phyloP scores from a whole-genome alignment of 257 asterid genomes.

The Apocynum venetum region DNA sequence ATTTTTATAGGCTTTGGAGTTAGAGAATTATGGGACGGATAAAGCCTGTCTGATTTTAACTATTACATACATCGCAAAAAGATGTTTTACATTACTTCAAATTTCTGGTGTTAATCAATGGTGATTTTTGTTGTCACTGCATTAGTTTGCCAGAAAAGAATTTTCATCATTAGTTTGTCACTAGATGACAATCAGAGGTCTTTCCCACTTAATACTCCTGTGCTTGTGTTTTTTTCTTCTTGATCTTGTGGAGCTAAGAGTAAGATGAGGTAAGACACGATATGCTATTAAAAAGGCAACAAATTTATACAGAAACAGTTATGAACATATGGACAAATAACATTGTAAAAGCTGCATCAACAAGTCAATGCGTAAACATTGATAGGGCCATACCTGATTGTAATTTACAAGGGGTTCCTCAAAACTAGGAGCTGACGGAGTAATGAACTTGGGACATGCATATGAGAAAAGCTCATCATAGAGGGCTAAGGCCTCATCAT shows the following conservation, averaged over 20 bases:
- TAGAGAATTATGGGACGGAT: not conserved
- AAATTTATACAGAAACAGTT: not conserved
- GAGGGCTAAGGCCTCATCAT: constrained; percentile 76
- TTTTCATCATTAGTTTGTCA: not conserved
- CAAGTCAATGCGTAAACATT: not conserved
- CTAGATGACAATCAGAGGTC: not conserved
- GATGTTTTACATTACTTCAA: not conserved
- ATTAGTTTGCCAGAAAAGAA: not conserved
- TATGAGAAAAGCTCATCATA: constrained; percentile 97
- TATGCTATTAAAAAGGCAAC: not conserved
- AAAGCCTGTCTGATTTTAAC: not conserved
- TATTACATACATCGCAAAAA: not conserved
- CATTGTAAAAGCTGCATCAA: no score
- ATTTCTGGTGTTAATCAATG: not conserved
- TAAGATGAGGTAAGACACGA: not conserved
- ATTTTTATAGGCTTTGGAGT: not conserved
- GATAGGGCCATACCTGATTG: constrained; percentile 63
- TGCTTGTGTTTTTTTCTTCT: not conserved
- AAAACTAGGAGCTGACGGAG: constrained; percentile 91
- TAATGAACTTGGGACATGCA: constrained; percentile 98
- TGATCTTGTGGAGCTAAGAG: not conserved
- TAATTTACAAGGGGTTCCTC: constrained; percentile 97
- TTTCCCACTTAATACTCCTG: not conserved
- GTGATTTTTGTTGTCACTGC: not conserved
- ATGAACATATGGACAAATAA: not conserved